Evolutionary conservation across 345 rosid species (phyloP).

Genomic region (Abelmoschus esculentus): DNA sequence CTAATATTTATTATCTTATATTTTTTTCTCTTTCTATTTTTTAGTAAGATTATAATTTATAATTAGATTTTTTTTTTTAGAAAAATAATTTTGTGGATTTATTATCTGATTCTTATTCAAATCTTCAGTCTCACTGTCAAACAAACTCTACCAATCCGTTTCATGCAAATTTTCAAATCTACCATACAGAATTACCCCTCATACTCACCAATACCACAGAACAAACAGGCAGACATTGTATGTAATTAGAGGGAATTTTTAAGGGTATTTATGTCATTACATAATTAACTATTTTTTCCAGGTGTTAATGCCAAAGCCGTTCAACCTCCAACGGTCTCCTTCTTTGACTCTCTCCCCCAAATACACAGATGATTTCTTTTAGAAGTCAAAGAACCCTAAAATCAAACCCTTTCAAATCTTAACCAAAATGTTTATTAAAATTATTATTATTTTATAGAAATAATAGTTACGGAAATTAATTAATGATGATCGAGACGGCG

Average conservation of each 20-base stretch:
- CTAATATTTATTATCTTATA: no score
- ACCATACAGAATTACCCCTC: no score
- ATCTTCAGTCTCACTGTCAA: no score
- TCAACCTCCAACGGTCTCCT: constrained; percentile 12
- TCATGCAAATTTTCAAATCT: no score
- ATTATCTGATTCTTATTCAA: no score
- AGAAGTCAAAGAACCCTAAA: constrained; percentile 7
- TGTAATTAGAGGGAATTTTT: background rate
- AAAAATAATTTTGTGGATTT: no score
- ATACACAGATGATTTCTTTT: background rate
- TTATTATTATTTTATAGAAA: constrained; percentile 6
- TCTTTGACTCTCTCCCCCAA: constrained; percentile 2
- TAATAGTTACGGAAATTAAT: background rate
- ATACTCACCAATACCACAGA: background rate
- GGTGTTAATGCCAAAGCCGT: background rate
- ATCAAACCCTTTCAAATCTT: background rate
- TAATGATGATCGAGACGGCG: constrained; percentile 29
- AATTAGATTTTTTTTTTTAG: no score
- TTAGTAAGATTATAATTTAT: no score
- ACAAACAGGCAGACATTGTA: background rate
- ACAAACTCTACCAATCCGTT: no score
- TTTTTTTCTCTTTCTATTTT: no score
- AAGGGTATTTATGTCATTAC: background rate
- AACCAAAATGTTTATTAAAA: background rate
- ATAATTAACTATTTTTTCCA: background rate